phyloP scores from a whole-genome alignment of 495 filamentous ascomycete species.

The Penicillium flavigenum region DNA sequence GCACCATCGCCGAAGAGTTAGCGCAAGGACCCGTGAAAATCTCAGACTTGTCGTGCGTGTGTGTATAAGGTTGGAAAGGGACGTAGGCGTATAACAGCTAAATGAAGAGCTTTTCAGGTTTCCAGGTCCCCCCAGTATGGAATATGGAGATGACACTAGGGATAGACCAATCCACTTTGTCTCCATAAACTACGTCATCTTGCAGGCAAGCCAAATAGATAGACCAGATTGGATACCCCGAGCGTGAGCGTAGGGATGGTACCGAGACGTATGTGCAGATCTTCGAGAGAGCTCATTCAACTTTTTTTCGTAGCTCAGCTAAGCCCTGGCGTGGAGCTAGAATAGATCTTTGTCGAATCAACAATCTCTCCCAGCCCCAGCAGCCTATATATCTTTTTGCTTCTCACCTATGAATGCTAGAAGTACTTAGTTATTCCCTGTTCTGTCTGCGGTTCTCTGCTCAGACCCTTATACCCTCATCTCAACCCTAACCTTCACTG shows the following conservation, averaged over 20 bases:
- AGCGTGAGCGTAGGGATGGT: constrained; percentile 6
- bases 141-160: not conserved
- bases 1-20: constrained; percentile 21
- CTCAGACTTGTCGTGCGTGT: not conserved
- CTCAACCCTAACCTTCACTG: not conserved
- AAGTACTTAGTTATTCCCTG: not conserved
- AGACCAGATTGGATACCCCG: not conserved
- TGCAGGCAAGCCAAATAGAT: constrained; percentile 14
- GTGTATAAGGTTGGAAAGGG: not conserved
- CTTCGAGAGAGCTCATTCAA: not conserved
- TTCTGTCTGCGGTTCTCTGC: constrained; percentile 2
- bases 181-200: constrained; percentile 20
- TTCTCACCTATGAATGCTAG: not conserved
- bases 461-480: not conserved
- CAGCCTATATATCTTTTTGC: not conserved
- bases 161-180: constrained; percentile 12
- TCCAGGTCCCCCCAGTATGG: not conserved
- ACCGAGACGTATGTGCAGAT: constrained; percentile 12
- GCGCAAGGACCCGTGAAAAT: not conserved
- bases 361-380: not conserved
- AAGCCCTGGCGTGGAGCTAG: not conserved
- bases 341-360: not conserved
- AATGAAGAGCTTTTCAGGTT: constrained; percentile 16
- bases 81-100: constrained; percentile 16
- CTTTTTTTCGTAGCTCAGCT: not conserved